Conservation (phyloP, 2,329 filamentous ascomycete species). For the Phialocephala sp. region DNA sequence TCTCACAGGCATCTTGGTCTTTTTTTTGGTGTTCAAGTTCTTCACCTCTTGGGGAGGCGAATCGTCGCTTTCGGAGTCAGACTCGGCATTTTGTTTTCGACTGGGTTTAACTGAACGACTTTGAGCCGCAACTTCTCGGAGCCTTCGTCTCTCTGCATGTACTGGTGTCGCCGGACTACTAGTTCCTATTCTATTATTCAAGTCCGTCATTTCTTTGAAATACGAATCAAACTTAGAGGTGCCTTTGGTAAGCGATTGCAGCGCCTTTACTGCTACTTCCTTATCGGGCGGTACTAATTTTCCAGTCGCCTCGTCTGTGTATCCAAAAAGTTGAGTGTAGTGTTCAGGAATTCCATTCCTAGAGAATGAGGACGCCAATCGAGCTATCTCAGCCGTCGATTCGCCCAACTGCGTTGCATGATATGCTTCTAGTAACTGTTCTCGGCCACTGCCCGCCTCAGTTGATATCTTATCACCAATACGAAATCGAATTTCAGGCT, state of each 20-base stretch:
- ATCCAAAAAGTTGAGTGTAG: neutral
- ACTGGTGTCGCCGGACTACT: neutral
- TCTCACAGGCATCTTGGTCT: too few species aligned
- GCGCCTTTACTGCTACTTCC: neutral
- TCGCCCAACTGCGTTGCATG: neutral
- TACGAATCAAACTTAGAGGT: neutral
- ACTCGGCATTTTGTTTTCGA: neutral
- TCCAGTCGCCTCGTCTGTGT: neutral
- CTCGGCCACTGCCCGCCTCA: neutral
- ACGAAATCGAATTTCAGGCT: conserved; percentile 1
- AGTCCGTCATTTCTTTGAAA: neutral
- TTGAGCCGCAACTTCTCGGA: neutral
- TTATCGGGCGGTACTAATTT: neutral
- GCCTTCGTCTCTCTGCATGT: neutral
- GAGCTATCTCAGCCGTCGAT: neutral
- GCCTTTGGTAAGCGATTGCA: neutral
- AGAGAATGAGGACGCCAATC: too few species aligned
- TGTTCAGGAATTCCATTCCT: neutral
- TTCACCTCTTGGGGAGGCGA: too few species aligned
- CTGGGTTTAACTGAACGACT: neutral
- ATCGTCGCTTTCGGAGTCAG: too few species aligned
- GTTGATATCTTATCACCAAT: neutral
- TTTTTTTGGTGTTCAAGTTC: too few species aligned
- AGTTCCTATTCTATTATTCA: neutral
- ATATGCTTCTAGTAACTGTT: neutral